Percentiles rank a stretch among this genome's conserved stretches.
phyloP scores from a whole-genome alignment of 495 filamentous ascomycete genomes.

The Glarea lozoyensis region DNA sequence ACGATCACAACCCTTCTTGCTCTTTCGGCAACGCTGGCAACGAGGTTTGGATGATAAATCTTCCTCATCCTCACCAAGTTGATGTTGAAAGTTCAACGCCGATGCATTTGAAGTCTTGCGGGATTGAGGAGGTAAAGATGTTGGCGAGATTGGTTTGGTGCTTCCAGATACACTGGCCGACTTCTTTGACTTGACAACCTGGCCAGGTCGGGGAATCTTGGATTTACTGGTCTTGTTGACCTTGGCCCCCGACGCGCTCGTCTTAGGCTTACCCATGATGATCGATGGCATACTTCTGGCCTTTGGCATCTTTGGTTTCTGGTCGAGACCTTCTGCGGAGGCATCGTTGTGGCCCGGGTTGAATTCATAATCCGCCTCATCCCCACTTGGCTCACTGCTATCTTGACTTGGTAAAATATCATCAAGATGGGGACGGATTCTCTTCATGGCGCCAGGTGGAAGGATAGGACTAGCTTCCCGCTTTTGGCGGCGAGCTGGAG shows the following conservation, averaged over 20 bases:
- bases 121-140: constrained; percentile 53
- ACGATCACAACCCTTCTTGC: constrained; percentile 97
- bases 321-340: constrained; percentile 22
- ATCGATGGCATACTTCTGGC: constrained; percentile 12
- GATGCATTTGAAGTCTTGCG: constrained; percentile 75
- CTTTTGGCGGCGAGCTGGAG: constrained; percentile 51
- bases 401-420: constrained; percentile 59
- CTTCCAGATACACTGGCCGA: constrained; percentile 21
- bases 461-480: constrained; percentile 48
- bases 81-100: constrained; percentile 56
- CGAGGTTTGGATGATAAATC: constrained; percentile 90
- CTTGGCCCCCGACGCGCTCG: constrained; percentile 23
- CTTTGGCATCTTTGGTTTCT: constrained; percentile 29
- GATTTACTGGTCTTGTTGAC: constrained; percentile 37
- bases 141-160: constrained; percentile 59
- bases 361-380: constrained; percentile 50
- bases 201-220: constrained; percentile 31
- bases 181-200: constrained; percentile 50
- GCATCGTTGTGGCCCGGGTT: constrained; percentile 13
- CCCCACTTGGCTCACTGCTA: constrained; percentile 64
- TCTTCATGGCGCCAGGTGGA: constrained; percentile 38
- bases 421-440: constrained; percentile 46
- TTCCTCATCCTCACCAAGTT: constrained; percentile 74
- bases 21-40: constrained; percentile 97
- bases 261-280: constrained; percentile 19